phyloP scores from a whole-genome alignment of 2,329 filamentous ascomycete species.

The Torrubiellomyces zombiae region DNA sequence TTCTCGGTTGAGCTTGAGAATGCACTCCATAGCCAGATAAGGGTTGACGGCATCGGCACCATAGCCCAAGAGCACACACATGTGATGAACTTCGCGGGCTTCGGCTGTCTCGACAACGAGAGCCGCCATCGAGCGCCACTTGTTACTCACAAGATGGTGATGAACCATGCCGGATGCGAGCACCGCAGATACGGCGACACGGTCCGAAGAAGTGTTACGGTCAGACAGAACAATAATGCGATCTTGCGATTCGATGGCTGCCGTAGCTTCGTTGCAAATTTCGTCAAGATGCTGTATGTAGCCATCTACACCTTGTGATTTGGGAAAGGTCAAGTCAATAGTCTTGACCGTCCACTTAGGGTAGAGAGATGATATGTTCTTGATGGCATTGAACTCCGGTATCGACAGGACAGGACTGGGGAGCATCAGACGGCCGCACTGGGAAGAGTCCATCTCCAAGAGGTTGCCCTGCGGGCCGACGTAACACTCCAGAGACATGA shows the following conservation, averaged over 20 bases:
- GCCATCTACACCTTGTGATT: constrained; percentile 63
- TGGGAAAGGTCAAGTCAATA: constrained; percentile 89
- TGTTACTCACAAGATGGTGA: constrained; percentile 87
- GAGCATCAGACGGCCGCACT: constrained; percentile 72
- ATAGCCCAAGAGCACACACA: constrained; percentile 95
- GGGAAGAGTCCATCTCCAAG: constrained; percentile 78
- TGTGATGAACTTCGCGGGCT: constrained; percentile 93
- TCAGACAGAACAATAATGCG: constrained; percentile 83
- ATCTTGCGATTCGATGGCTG: constrained; percentile 68
- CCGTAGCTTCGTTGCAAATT: constrained; percentile 72
- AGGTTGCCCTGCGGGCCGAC: constrained; percentile 92
- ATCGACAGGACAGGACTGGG: constrained; percentile 82
- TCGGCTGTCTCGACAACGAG: constrained; percentile 85
- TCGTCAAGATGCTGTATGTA: constrained; percentile 77
- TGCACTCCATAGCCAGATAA: constrained; percentile 90
- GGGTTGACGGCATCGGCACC: constrained; percentile 90
- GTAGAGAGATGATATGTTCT: constrained; percentile 56
- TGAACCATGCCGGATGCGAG: constrained; percentile 87
- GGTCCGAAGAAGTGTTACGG: constrained; percentile 65
- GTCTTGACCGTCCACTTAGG: constrained; percentile 73
- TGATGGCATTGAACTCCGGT: constrained; percentile 77
- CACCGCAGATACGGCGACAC: constrained; percentile 71
- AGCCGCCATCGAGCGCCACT: constrained; percentile 81
- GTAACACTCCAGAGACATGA: constrained; percentile 96
- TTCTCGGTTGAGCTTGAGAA: constrained; percentile 90